phyloP scores from a whole-genome alignment of 2,329 filamentous ascomycete genomes.

The Diaporthe citriasiana region DNA sequence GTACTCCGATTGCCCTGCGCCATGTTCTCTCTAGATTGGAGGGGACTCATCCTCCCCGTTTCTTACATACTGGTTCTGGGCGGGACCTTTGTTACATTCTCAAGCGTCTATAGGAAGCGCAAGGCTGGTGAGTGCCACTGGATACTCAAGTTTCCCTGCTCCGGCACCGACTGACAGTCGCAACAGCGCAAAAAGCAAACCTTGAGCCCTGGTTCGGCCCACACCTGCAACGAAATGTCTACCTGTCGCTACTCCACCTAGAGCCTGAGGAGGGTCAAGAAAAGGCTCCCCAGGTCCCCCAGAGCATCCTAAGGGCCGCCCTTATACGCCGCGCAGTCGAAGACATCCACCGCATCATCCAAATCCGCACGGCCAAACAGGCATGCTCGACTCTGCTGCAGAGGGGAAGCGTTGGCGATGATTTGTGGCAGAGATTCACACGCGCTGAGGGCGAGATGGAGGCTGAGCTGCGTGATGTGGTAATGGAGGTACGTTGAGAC shows the following conservation, averaged over 20 bases:
- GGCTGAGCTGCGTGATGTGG: constrained; percentile 93
- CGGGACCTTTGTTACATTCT: constrained; percentile 92
- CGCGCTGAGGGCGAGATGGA: constrained; percentile 98
- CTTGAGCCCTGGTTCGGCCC: constrained; percentile 95
- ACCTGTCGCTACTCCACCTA: constrained; percentile 91
- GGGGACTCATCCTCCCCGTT: constrained; percentile 87
- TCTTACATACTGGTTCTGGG: constrained; percentile 90
- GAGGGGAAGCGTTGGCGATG: constrained; percentile 93
- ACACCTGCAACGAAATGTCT: constrained; percentile 93
- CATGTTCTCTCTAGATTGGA: constrained; percentile 79
- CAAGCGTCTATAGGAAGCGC: constrained; percentile 91
- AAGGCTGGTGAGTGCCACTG: constrained; percentile 76
- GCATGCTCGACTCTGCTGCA: constrained; percentile 87
- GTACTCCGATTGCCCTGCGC: constrained; percentile 36
- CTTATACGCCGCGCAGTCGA: constrained; percentile 90
- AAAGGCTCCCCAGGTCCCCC: constrained; percentile 80
- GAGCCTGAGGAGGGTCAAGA: constrained; percentile 72
- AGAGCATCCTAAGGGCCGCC: constrained; percentile 88
- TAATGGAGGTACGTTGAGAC: constrained; percentile 78
- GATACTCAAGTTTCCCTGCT: neutral
- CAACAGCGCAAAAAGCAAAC: constrained; percentile 80
- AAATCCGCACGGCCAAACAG: constrained; percentile 89
- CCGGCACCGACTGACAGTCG: constrained; percentile 6
- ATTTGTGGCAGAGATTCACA: constrained; percentile 92
- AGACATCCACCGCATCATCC: constrained; percentile 92